Base-by-base conservation (phyloP, 768 basidiomycete genomes). In the Leccinum disarticulatum region DNA sequence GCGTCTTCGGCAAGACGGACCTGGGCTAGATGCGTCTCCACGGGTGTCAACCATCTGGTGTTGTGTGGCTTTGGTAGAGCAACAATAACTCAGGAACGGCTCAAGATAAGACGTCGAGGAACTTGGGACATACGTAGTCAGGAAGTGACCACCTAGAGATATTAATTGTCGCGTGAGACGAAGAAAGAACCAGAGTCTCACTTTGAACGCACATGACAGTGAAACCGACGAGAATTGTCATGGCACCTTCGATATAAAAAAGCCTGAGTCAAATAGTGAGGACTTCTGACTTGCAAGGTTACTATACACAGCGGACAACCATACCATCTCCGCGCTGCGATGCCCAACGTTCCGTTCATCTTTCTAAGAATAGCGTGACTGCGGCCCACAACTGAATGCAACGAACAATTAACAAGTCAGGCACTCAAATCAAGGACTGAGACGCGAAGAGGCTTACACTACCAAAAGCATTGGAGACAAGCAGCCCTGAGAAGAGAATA, bases 301-400 rank as follows among this genome's bases (percentile, higher is more conserved):
- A 15, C 19, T 14, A 31, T 31, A 31, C 28, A 28, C 15, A 46
- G 22, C 5, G 0, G 17, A 8, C 6, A 3, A 11, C 60, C 77
- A 54, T 59, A 84, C 86, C 85, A 91, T 77, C 86, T 70, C 90
- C 89, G 91, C 25, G 84, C 87, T 33, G 84, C 71, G 52, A 88
- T 85, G 1, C 88, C 87, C 25, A 81, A 75, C 54, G 76, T 79
- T 2, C 86, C 88, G 56, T 91, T 82, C 87, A 91, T 87, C 50
- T 79, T 80, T 0, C 79, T 76, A 19, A 91, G 78, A 57, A 91
- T 86, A 11, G 85, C n/a, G n/a, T n/a, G n/a, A n/a, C 89, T 25
- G 89, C 88, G 36, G 88, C 89, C 70, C 90, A 84, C 13, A 90
- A 71, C 84, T 88, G 59, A 11, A 17, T 1, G 6, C 3, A 10